A percentile compares a stretch with the other conserved stretches of the same genome.
Evolutionary conservation across 1,139 yeast species (phyloP).

Genomic region (Hyphopichia pseudoburtonii): DNA sequence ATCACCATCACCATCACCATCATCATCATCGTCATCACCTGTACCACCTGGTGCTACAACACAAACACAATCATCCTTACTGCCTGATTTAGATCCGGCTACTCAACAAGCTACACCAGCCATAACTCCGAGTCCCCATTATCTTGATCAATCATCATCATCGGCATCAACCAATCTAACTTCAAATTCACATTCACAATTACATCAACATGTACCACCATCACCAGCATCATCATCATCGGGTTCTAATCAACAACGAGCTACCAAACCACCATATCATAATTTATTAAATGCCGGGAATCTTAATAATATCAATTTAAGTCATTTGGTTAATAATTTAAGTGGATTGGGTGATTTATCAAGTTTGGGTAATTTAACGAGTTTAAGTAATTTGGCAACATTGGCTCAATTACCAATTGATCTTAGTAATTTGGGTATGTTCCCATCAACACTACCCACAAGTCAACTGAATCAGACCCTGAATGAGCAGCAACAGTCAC

Average conservation of each 20-base stretch:
- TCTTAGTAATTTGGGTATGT: constrained; percentile 34
- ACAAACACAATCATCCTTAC: too few relatives aligned
- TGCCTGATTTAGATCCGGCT: constrained; percentile 8
- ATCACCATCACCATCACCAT: too few relatives aligned
- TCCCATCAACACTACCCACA: too few relatives aligned
- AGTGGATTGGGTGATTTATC: constrained; percentile 38
- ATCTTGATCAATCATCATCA: neutral
- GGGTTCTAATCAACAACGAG: too few relatives aligned
- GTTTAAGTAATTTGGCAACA: constrained; percentile 41
- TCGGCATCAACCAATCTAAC: constrained; percentile 8
- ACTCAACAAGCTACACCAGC: constrained; percentile 23
- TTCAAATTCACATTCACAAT: neutral
- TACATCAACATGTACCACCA: neutral
- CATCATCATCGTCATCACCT: too few relatives aligned
- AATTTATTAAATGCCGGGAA: constrained; percentile 42
- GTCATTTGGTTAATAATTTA: constrained; percentile 46
- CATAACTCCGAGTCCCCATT: constrained; percentile 16
- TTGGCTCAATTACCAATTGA: constrained; percentile 48
- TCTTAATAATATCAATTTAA: constrained; percentile 43
- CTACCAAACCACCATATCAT: neutral
- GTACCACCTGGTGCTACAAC: too few relatives aligned
- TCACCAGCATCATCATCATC: neutral
- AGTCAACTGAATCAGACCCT: neutral
- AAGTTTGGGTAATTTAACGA: constrained; percentile 40
- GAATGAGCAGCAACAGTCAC: constrained; percentile 4